A percentile compares a stretch with the other conserved stretches of the same genome.
phyloP scores from a whole-genome alignment of 2,329 filamentous ascomycete species.

The Piedraia hortae region DNA sequence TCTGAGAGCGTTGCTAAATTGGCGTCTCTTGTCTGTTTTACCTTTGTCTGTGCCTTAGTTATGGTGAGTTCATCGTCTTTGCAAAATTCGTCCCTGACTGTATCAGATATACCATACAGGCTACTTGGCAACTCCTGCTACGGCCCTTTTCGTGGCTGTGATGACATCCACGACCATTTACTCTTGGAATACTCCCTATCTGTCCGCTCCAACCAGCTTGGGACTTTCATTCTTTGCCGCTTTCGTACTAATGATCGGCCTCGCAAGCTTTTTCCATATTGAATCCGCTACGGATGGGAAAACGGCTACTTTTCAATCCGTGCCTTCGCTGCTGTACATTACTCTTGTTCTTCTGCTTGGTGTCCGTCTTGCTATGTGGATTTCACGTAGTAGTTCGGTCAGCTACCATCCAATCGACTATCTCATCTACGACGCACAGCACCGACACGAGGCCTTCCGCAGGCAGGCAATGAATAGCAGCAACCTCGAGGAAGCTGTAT shows the following conservation, averaged over 20 bases:
- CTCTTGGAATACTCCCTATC: conserved; percentile 11
- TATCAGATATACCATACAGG: conserved; percentile 16
- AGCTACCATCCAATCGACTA: conserved; percentile 27
- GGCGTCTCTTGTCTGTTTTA: conserved; percentile 7
- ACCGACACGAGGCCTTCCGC: conserved; percentile 22
- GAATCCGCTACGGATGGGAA: conserved; percentile 3
- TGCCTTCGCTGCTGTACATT: conserved; percentile 12
- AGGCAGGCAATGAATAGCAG: conserved; percentile 20
- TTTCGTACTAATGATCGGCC: conserved; percentile 7
- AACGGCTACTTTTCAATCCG: conserved; percentile 1
- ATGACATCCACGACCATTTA: conserved; percentile 11
- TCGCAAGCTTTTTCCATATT: conserved; percentile 9
- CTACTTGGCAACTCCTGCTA: conserved; percentile 14
- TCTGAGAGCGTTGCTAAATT: conserved; percentile 12
- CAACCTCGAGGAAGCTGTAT: conserved; percentile 22
- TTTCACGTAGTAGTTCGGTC: conserved; percentile 15
- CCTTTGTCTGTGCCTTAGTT: conserved; percentile 7
- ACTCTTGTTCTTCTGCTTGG: conserved; percentile 17
- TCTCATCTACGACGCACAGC: conserved; percentile 23
- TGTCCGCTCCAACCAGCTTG: conserved; percentile 8
- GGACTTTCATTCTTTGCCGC: conserved; percentile 6
- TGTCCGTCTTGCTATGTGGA: conserved; percentile 16
- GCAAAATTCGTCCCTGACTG: conserved; percentile 1
- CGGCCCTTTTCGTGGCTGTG: conserved; percentile 14
- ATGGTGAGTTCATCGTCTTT: conserved; percentile 8